A percentile compares a stretch with the other conserved stretches of the same genome.
Evolutionary conservation across 2,329 filamentous ascomycete species (phyloP).

Genomic region (Lecanicillium sp.): DNA sequence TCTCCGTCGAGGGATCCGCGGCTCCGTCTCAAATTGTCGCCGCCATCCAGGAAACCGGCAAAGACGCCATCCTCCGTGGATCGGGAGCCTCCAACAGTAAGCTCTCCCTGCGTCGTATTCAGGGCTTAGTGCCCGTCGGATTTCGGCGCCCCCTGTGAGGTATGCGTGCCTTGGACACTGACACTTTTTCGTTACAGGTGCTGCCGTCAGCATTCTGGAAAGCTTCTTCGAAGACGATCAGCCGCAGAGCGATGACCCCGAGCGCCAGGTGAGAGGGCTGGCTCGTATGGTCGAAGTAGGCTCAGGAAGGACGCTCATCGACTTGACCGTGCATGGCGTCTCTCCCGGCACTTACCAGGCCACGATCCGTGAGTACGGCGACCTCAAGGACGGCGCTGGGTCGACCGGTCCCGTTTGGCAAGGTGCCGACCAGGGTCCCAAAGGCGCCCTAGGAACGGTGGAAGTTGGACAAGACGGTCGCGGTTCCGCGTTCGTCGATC

Average conservation of each 20-base stretch:
- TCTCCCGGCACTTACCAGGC: constrained; percentile 75
- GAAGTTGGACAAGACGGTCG: constrained; percentile 68
- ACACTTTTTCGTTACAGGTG: constrained; percentile 37
- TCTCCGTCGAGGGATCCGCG: constrained; percentile 79
- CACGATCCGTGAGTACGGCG: constrained; percentile 76
- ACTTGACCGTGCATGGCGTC: constrained; percentile 79
- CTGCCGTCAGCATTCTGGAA: constrained; percentile 93
- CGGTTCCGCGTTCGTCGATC: constrained; percentile 75
- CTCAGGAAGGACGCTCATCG: constrained; percentile 70
- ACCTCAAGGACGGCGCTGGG: constrained; percentile 75
- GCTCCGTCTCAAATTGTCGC: constrained; percentile 83
- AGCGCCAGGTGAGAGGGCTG: constrained; percentile 68
- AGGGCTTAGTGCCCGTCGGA: too few relatives aligned
- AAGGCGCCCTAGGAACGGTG: constrained; percentile 61
- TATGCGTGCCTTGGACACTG: neutral
- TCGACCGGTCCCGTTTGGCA: constrained; percentile 79
- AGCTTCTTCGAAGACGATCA: constrained; percentile 56
- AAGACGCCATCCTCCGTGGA: constrained; percentile 89
- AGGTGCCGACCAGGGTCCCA: constrained; percentile 42
- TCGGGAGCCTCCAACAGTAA: constrained; percentile 78
- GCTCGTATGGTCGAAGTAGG: constrained; percentile 91
- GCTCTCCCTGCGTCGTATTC: too few relatives aligned
- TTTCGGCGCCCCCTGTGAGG: too few relatives aligned
- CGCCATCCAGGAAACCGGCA: constrained; percentile 81
- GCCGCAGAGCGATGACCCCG: constrained; percentile 26